phyloP scores from a whole-genome alignment of 2,329 filamentous ascomycete species.

The Amauroascus verrucosus region DNA sequence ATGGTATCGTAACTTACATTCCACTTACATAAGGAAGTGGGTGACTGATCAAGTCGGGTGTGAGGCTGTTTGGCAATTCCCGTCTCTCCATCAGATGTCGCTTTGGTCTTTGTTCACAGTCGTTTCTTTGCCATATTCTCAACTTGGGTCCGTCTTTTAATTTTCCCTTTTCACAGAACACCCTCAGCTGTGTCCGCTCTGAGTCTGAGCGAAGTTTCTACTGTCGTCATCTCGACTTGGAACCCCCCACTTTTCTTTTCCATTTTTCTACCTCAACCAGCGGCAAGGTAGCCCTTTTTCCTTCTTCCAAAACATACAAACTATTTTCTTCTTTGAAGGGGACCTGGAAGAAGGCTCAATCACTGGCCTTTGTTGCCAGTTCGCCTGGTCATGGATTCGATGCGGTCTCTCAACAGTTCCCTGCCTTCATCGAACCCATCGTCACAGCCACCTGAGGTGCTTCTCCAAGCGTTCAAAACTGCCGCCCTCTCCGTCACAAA shows the following conservation, averaged over 20 bases:
- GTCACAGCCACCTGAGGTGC: slow-evolving; percentile 41
- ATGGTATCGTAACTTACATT: too few relatives aligned
- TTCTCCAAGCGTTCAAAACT: slow-evolving; percentile 82
- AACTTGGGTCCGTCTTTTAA: background rate
- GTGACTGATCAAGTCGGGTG: too few relatives aligned
- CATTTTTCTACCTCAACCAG: background rate
- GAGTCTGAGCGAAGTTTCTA: background rate
- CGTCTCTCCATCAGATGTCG: too few relatives aligned
- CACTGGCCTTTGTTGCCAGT: background rate
- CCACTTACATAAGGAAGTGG: too few relatives aligned
- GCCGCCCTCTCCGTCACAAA: slow-evolving; percentile 92
- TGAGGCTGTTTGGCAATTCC: too few relatives aligned
- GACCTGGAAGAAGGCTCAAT: background rate
- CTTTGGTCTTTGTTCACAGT: too few relatives aligned
- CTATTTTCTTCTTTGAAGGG: background rate
- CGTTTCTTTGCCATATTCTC: too few relatives aligned
- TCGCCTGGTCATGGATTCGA: slow-evolving; percentile 47
- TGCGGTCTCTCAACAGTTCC: slow-evolving; percentile 53
- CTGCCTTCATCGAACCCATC: slow-evolving; percentile 45
- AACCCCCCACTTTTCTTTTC: slow-evolving; percentile 9
- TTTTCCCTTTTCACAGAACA: background rate
- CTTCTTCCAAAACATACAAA: background rate
- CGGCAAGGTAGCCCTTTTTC: too few relatives aligned
- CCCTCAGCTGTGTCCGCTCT: background rate
- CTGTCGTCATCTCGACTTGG: background rate